Evolutionary conservation across 2,329 filamentous ascomycete genomes (phyloP).

Genomic region (Byssothecium circinans): DNA sequence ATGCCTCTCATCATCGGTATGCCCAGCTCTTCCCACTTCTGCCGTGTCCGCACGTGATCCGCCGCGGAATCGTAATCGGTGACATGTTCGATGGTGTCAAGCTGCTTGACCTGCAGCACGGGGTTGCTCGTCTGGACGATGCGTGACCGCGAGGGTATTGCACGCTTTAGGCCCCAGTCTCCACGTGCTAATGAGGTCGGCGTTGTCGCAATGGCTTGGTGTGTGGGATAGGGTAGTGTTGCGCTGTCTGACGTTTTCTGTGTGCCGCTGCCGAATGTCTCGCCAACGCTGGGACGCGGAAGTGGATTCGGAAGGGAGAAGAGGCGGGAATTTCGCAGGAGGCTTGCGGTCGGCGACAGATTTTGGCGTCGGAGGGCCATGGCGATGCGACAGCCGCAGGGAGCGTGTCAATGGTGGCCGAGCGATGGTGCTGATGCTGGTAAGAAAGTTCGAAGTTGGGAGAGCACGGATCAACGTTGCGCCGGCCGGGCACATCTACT

Average conservation of each 20-base stretch:
- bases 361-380: constrained; percentile 41
- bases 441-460: not conserved
- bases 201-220: constrained; percentile 80
- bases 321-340: constrained; percentile 84
- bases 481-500: not conserved
- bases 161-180: constrained; percentile 91
- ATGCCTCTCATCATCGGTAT: constrained; percentile 62
- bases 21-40: constrained; percentile 83
- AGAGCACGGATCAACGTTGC: not conserved
- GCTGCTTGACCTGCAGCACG: constrained; percentile 71
- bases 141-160: constrained; percentile 70
- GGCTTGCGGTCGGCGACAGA: constrained; percentile 62
- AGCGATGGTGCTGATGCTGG: constrained; percentile 8
- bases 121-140: constrained; percentile 72
- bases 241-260: constrained; percentile 65
- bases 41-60: constrained; percentile 77
- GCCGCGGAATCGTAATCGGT: constrained; percentile 85
- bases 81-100: constrained; percentile 84
- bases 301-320: constrained; percentile 84
- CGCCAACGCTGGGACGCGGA: constrained; percentile 57
- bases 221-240: constrained; percentile 77
- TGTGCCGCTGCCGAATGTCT: constrained; percentile 51
- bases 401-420: constrained; percentile 36
- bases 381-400: constrained; percentile 41
- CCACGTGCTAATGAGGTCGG: constrained; percentile 71